Evolutionary conservation across 2,329 filamentous ascomycete species (phyloP).

Genomic region (Orbilia ellipsospora): DNA sequence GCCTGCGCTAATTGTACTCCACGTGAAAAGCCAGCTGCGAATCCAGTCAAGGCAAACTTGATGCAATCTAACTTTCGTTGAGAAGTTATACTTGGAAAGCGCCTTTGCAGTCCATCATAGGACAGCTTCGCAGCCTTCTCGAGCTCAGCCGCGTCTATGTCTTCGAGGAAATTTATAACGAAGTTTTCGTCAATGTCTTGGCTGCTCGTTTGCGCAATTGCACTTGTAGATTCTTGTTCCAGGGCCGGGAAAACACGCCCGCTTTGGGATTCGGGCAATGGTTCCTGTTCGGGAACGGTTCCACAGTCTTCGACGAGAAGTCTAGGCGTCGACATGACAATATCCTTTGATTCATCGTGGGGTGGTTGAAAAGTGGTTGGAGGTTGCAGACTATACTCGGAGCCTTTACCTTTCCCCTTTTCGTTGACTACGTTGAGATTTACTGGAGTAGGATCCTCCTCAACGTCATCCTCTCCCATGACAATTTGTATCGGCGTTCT

Average conservation of each 20-base stretch:
- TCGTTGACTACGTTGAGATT: slow-evolving; percentile 11
- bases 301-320: slow-evolving; percentile 29
- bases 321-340: slow-evolving; percentile 42
- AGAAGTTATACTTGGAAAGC: slow-evolving; percentile 29
- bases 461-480: slow-evolving; percentile 25
- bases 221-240: background rate
- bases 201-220: background rate
- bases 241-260: background rate
- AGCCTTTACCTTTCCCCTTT: slow-evolving; percentile 23
- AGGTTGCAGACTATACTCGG: slow-evolving; percentile 4
- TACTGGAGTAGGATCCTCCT: slow-evolving; percentile 8
- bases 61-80: slow-evolving; percentile 29
- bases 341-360: slow-evolving; percentile 31
- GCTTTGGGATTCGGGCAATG: slow-evolving; percentile 18
- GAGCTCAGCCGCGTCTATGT: slow-evolving; percentile 25
- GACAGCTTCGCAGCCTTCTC: slow-evolving; percentile 33
- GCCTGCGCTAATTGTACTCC: slow-evolving; percentile 9
- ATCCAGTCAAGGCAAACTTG: slow-evolving; percentile 39
- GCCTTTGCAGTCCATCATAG: slow-evolving; percentile 18
- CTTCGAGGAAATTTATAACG: slow-evolving; percentile 36
- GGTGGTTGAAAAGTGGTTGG: slow-evolving; percentile 14
- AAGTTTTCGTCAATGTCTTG: slow-evolving; percentile 34
- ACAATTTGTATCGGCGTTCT: slow-evolving; percentile 30
- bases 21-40: slow-evolving; percentile 31
- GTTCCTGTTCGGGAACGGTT: slow-evolving; percentile 39